Base-by-base conservation (phyloP, 805 yeast species). In the Barnettozyma wickerhamii region DNA sequence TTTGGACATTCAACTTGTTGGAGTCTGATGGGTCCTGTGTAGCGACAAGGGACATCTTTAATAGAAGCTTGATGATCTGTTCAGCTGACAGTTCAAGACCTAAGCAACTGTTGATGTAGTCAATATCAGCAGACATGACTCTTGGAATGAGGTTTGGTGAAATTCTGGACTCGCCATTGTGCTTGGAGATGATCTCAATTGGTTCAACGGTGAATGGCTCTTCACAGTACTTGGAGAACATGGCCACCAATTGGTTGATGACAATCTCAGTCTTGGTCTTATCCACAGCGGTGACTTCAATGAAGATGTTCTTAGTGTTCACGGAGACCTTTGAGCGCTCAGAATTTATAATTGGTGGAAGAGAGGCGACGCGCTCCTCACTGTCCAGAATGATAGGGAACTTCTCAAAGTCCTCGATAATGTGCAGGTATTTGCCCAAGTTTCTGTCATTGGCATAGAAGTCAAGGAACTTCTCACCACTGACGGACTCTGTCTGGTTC, bases 341-440 rank as follows among this genome's bases (percentile, higher is more conserved):
- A 29, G 95, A 84, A 70, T 93, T 93, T 70, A 93, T 95, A 59
- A 93, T 84, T 49, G 99, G 99, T 38, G 99, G 99, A 71, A 93
- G 66, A 6, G 98, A 90, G 56, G 95, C 82, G 39, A 93, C 93
- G 7, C 75, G 73, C 55, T 81, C 75, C 31, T 79, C 71, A 43
- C 81, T 64, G 65, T 93, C 99, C 54, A 81, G 73, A 54, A 91
- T 85, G 28, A 90, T 88, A 19, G 99, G 99, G 64, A 77, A 87
- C 37, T 84, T 93, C 19, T 95, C 95, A 24, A 89, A 81, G 62
- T 86, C 86, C 58, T 77, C 81, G 62, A 93, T 87, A 55, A 93
- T 84, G 59, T 83, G 95, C 53, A 91, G 76, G 66, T 77, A 93
- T 63, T 84, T 85, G 52, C 95, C 90, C 55, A 93, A 69, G 60